Evolutionary conservation across 768 basidiomycete genomes (phyloP).

Genomic region (Boletellus ananiceps): DNA sequence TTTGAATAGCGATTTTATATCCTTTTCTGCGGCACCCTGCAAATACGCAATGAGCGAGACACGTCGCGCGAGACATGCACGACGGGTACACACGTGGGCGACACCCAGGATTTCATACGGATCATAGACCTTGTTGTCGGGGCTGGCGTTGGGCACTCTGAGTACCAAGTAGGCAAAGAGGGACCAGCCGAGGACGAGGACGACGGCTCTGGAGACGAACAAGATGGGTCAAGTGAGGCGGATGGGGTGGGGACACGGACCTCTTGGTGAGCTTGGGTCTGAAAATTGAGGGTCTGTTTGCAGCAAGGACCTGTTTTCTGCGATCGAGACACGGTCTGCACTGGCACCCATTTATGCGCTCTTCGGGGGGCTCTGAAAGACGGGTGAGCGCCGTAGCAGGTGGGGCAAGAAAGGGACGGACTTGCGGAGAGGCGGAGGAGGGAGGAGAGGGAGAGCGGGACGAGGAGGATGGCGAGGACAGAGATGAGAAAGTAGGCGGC

Average conservation of each 20-base stretch:
- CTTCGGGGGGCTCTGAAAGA: slow-evolving; percentile 28
- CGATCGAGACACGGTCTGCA: slow-evolving; percentile 60
- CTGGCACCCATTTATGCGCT: slow-evolving; percentile 46
- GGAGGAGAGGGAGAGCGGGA: slow-evolving; percentile 67
- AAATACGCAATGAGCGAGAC: not conserved
- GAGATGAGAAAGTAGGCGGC: slow-evolving; percentile 89
- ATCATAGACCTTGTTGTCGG: slow-evolving; percentile 76
- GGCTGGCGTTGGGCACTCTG: slow-evolving; percentile 48
- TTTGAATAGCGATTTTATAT: slow-evolving; percentile 95
- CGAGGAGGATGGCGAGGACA: slow-evolving; percentile 76
- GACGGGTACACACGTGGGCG: slow-evolving; percentile 35
- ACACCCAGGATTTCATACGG: slow-evolving; percentile 94
- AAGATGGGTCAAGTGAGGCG: not conserved
- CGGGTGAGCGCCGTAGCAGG: slow-evolving; percentile 4
- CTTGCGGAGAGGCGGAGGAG: slow-evolving; percentile 39
- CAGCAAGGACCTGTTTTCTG: slow-evolving; percentile 40
- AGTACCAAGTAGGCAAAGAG: slow-evolving; percentile 65
- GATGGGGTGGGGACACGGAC: slow-evolving; percentile 31
- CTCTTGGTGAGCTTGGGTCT: slow-evolving; percentile 46
- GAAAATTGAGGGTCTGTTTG: slow-evolving; percentile 44
- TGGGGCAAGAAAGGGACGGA: slow-evolving; percentile 29
- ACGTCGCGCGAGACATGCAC: not conserved
- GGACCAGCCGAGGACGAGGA: slow-evolving; percentile 71
- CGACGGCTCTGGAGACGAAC: slow-evolving; percentile 42
- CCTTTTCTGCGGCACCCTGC: slow-evolving; percentile 73